Evolutionary conservation across 1,284 basidiomycete species (phyloP), one percentile per base, ranked within the genome.

Genomic region (Cerioporus squamosus): DNA sequence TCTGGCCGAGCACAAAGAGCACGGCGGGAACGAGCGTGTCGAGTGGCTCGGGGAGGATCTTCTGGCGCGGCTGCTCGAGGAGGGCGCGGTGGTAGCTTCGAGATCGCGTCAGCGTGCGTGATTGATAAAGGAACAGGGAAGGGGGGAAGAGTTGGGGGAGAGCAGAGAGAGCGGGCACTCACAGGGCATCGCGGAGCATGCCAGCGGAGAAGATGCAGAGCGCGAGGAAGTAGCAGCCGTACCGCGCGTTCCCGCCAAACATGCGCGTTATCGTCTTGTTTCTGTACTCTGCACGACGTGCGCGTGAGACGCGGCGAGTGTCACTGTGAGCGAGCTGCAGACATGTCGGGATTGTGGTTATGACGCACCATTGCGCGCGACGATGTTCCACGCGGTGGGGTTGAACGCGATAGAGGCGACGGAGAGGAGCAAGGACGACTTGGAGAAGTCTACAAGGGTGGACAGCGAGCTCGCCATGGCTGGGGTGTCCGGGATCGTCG

Each of bases 371-470:
- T 97, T 95, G 59, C 89, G 88, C 24, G 96, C 96, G 36, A 96
- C 87, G 61, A 95, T 88, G 76, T 98, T 98, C 97, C 96, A 98
- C 66, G 93, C 96, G 2, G 88, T 86, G 0, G 96, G 96, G 71
- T 98, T 98, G 80, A 97, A 97, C 15, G 85, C 71, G 50, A 95
- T 90, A 57, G 88, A 74, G 1, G 81, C 77, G 17, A 91, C 64
- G 1, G 87, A 86, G 23, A 91, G 63, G 70, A 81, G 84, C 38
- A 97, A 72, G 24, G 91, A 91, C 2, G 77, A 70, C 68, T 93
- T 82, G 38, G 79, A 82, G 23, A 82, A 73, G 75, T 95, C 87
- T 12, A 94, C 61, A 43, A 71, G 43, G 15, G 60, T 59, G 4
- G 63, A 51, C 5, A 65, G 49, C 4, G 57, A 56, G 52, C 45